phyloP scores from a whole-genome alignment of 1,139 yeast genomes.

The Pichia sp. region DNA sequence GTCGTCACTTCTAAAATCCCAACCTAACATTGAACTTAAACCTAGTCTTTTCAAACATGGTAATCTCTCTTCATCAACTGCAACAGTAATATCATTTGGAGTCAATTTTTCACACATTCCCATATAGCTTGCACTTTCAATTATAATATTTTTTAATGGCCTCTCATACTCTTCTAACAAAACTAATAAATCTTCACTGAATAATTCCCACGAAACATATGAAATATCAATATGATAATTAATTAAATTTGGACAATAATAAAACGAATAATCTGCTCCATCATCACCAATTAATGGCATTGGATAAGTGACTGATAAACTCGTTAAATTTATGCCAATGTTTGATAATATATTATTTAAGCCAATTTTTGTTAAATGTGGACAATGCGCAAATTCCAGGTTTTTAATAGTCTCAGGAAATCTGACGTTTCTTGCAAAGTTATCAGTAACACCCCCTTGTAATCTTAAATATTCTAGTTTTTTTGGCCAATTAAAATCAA shows the following conservation, averaged over 20 bases:
- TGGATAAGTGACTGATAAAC: conserved; percentile 71
- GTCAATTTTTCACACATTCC: conserved; percentile 80
- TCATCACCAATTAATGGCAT: conserved; percentile 72
- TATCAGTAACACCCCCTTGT: conserved; percentile 86
- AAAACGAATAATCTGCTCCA: conserved; percentile 67
- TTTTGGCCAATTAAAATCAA: conserved; percentile 67
- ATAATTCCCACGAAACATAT: conserved; percentile 62
- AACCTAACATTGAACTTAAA: conserved; percentile 74
- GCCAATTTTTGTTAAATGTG: conserved; percentile 51
- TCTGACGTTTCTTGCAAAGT: conserved; percentile 56
- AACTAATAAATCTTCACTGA: conserved; percentile 53
- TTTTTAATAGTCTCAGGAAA: conserved; percentile 69
- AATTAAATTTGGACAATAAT: conserved; percentile 65
- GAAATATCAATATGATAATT: conserved; percentile 71
- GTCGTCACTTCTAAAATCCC: conserved; percentile 75
- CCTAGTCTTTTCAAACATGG: conserved; percentile 60
- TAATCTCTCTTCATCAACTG: conserved; percentile 69
- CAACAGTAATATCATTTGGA: conserved; percentile 84
- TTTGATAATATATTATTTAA: conserved; percentile 53
- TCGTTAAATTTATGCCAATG: conserved; percentile 58
- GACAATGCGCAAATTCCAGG: conserved; percentile 84
- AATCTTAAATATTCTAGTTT: conserved; percentile 63
- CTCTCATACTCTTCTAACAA: conserved; percentile 34
- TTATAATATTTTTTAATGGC: conserved; percentile 58
- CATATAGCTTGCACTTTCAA: conserved; percentile 82